Base-by-base conservation (phyloP, 1,284 basidiomycete genomes). In the Pyrrhoderma noxium region DNA sequence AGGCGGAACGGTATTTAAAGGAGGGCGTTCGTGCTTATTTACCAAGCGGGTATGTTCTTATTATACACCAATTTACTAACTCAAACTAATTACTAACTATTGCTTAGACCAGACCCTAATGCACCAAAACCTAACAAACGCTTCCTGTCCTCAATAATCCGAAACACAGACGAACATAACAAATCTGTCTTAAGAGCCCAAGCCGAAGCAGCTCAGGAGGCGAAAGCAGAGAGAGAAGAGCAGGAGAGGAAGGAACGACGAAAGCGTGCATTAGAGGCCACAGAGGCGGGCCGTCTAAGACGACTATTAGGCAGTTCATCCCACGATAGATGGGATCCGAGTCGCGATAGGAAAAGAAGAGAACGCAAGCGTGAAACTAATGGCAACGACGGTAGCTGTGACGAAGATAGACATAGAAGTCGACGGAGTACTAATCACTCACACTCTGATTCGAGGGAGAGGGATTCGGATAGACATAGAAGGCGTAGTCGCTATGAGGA, bases 81-180 rank as follows among this genome's bases (percentile, higher is more conserved):
- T 1, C 13, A 46, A 38, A 21, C 45, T 21, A 19, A n/a, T 34
- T 41, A 43, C 4, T 21, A 23, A 9, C 14, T 40, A 7, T 40
- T 40, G 5, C 5, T 18, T 8, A 72, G 69, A 21, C 56, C 63
- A 4, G 81, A 83, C 56, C 75, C 71, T 51, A 87, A 82, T 61
- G 82, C 78, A 0, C 89, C 89, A 0, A 82, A 78, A 59, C 67
- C 93, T n/a, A 95, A 95, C 70, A 96, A 94, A 63, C 85, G 90
- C 1, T 96, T 96, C 66, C 71, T 96, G 18, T 79, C 83, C 0
- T 84, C 85, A 21, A 90, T 96, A 54, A 93, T 96, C 51, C 80
- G 83, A 55, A 91, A 79, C 57, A 94, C 93, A 2, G 92, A 93
- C 62, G 91, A 93, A 52, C 93, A 96, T 64, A 96, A 96, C 65